Evolutionary conservation across 495 filamentous ascomycete genomes (phyloP).

Genomic region (Schizothecium vesticola): DNA sequence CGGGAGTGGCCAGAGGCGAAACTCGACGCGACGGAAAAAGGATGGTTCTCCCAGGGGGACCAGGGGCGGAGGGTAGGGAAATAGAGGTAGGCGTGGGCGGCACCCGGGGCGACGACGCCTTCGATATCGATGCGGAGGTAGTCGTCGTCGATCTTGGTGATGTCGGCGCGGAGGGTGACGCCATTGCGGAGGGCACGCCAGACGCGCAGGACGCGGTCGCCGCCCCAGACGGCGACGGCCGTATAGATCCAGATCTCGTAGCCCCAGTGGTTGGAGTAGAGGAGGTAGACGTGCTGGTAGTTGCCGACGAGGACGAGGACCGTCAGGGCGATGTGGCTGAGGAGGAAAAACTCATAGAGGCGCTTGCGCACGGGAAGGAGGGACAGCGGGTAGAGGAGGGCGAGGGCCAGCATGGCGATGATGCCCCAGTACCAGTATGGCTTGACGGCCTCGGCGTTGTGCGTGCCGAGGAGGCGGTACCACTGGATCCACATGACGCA

Average conservation of each 20-base stretch:
- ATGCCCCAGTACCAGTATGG: conserved; percentile 35
- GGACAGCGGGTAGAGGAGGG: conserved; percentile 17
- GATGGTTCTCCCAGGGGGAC: conserved; percentile 42
- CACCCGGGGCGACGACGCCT: conserved; percentile 20
- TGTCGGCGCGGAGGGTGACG: conserved; percentile 19
- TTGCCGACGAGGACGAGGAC: conserved; percentile 27
- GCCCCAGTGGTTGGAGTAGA: conserved; percentile 28
- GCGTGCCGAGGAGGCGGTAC: conserved; percentile 12
- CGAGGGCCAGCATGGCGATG: conserved; percentile 22
- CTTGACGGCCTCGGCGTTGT: neutral
- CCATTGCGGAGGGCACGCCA: conserved; percentile 29
- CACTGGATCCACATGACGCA: conserved; percentile 21
- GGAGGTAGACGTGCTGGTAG: conserved; percentile 30
- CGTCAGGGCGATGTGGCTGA: conserved; percentile 19
- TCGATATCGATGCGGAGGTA: conserved; percentile 35
- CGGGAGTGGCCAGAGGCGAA: neutral
- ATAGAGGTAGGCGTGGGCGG: conserved; percentile 39
- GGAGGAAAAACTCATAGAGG: conserved; percentile 28
- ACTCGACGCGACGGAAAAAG: conserved; percentile 31
- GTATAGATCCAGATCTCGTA: conserved; percentile 41
- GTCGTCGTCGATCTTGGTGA: conserved; percentile 31
- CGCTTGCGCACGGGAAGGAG: conserved; percentile 15
- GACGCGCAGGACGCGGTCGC: conserved; percentile 33
- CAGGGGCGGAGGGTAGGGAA: conserved; percentile 37
- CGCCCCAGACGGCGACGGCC: conserved; percentile 34